Evolutionary conservation across 371 early-diverging fungal species (phyloP).

Genomic region (Rhizomucor miehei): DNA sequence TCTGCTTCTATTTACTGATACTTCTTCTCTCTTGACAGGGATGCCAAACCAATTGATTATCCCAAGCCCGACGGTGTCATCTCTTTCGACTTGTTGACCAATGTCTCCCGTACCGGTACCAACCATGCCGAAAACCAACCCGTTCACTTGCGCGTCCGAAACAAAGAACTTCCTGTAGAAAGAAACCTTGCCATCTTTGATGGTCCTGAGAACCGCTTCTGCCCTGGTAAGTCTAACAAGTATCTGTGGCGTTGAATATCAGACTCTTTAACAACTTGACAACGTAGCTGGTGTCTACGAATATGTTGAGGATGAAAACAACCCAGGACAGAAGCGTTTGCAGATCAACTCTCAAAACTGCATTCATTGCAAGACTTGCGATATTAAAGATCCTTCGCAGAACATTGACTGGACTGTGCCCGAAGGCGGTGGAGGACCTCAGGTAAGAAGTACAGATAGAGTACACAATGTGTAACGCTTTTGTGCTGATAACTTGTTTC

Average conservation of each 20-base stretch:
- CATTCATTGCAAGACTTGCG: slow-evolving; percentile 99
- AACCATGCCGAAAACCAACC: slow-evolving; percentile 97
- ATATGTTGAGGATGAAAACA: slow-evolving; percentile 90
- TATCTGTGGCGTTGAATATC: neutral
- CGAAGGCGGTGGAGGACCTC: slow-evolving; percentile 95
- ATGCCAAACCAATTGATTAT: slow-evolving; percentile 88
- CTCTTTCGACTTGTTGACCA: slow-evolving; percentile 92
- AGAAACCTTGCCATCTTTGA: slow-evolving; percentile 84
- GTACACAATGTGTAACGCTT: neutral
- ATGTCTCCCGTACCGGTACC: slow-evolving; percentile 92
- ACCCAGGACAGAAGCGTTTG: slow-evolving; percentile 86
- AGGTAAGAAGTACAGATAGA: slow-evolving; percentile 24
- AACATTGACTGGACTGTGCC: slow-evolving; percentile 99
- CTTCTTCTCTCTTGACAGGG: too few relatives aligned
- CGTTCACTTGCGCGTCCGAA: slow-evolving; percentile 81
- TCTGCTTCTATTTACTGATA: too few relatives aligned
- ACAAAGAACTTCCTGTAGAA: slow-evolving; percentile 73
- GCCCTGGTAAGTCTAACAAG: slow-evolving; percentile 67
- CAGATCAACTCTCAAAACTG: slow-evolving; percentile 98
- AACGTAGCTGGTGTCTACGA: slow-evolving; percentile 95
- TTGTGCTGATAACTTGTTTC: neutral
- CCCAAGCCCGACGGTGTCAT: slow-evolving; percentile 97
- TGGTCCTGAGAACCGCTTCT: slow-evolving; percentile 97
- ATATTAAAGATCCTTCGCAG: slow-evolving; percentile 98
- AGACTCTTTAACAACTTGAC: slow-evolving; percentile 2